A percentile compares a stretch with the other conserved stretches of the same genome.
These are phyloP conservation scores for Atkinsonella texensis DNA, from an alignment of 2,329 filamentous ascomycete genomes.

Conservation along the genomic window DNA sequence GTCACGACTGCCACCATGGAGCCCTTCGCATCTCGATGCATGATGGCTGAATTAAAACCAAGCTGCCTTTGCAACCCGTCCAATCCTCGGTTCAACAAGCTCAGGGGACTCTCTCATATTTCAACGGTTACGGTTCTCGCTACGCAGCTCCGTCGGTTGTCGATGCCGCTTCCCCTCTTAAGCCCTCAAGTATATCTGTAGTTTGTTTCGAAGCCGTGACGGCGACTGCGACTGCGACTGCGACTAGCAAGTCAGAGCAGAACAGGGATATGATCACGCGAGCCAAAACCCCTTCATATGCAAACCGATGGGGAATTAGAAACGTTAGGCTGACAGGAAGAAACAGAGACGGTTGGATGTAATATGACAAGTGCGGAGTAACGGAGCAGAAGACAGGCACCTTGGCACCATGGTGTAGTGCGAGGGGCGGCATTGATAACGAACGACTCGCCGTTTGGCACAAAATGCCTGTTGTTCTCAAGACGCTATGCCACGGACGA, in stretches of 20 bases:
- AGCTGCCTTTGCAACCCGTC: slow-evolving; percentile 3
- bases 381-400: background rate
- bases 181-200: background rate
- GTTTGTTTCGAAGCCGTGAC: slow-evolving; percentile 1
- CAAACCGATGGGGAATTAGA: background rate
- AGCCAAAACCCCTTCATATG: slow-evolving; percentile 2
- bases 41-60: background rate
- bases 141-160: background rate
- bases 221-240: background rate
- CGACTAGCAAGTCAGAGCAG: background rate
- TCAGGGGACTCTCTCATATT: slow-evolving; percentile 8
- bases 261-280: slow-evolving; percentile 4
- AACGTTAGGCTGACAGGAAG: no score
- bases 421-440: no score
- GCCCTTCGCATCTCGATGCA: slow-evolving; percentile 4
- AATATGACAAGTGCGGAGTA: background rate
- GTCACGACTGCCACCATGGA: background rate
- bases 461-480: no score
- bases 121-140: background rate
- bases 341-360: no score
- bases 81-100: slow-evolving; percentile 1
- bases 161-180: background rate
- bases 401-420: no score
- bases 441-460: no score
- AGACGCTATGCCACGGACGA: no score